Evolutionary conservation across 1,139 yeast genomes (phyloP).

Genomic region (Kurtzmaniella quercitrusa): DNA sequence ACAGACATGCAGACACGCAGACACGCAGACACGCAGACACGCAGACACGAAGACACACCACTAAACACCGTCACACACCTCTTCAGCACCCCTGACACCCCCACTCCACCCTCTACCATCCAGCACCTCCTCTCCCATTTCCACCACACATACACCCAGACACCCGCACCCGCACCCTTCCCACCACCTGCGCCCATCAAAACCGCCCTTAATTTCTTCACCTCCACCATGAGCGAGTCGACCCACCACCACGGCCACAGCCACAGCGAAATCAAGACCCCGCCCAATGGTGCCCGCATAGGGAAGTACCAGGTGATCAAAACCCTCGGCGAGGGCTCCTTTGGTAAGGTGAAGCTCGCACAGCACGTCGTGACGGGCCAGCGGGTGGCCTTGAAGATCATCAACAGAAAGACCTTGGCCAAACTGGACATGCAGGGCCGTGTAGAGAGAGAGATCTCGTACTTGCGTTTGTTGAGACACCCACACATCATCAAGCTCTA

Average conservation of each 20-base stretch:
- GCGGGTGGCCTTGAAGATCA: constrained; percentile 89
- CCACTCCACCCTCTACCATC: too few relatives aligned
- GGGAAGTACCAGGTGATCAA: constrained; percentile 94
- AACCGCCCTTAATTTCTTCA: neutral
- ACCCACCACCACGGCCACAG: constrained; percentile 14
- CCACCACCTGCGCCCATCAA: constrained; percentile 7
- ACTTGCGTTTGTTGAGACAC: constrained; percentile 82
- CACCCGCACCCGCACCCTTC: neutral
- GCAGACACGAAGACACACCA: too few relatives aligned
- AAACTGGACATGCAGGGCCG: constrained; percentile 98
- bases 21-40: too few relatives aligned
- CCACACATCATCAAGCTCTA: constrained; percentile 95
- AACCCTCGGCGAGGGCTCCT: constrained; percentile 95
- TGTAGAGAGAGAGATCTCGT: constrained; percentile 90
- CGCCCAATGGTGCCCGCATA: constrained; percentile 42
- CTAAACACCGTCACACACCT: too few relatives aligned
- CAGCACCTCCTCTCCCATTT: neutral
- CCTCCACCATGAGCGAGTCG: neutral
- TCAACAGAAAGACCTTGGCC: constrained; percentile 88
- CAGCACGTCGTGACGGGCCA: constrained; percentile 92
- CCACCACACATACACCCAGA: neutral
- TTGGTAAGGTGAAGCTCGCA: constrained; percentile 95
- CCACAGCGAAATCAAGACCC: constrained; percentile 8
- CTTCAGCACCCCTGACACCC: too few relatives aligned
- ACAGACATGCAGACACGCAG: too few relatives aligned